Evolutionary conservation across 2,329 filamentous ascomycete genomes (phyloP), one percentile per base, ranked within the genome.

Genomic region (Cladosporium sp.): DNA sequence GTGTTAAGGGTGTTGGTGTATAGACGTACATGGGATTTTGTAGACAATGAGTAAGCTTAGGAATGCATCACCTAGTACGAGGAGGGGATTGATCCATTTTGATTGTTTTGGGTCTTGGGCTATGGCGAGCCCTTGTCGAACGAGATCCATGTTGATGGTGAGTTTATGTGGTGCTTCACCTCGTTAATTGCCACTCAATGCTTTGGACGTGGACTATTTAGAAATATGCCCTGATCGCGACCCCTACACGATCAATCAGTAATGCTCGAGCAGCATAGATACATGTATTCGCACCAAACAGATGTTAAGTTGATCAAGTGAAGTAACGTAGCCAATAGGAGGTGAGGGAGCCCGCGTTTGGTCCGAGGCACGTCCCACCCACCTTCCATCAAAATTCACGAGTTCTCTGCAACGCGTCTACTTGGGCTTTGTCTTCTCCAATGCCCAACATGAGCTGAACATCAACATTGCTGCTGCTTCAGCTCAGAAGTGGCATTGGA

Each of bases 21-120:
- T 42, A 13, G 3, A 70, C 87, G 77, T 78, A 96, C 91, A 96
- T 39, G 91, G 86, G 58, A 96, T 81, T 72, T 86, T 92, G 81
- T 84, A 86, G 62, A 96, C 88, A 62, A 97, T 81, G 34, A 90
- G 71, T 15, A 76, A 80, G 72, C 89, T 94, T 20, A 96, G 81
- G 17, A 83, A 73, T 7, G 84, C 85, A 69, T 97, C 92, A 55
- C 82, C 77, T 32, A 88, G 71, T 63, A 94, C 78, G 5, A 96
- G 78, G 3, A 85, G 75, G 0, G 85, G 80, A 5, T 85, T 77
- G 40, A 92, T 79, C 84, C 84, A 87, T 81, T 69, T 73, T 48
- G 80, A 80, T 66, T 86, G 79, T 49, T 74, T 75, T 1, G 81
- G 78, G 61, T 86, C 80, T n/a, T 71, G 76, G 28, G 79, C 74